Percentiles rank a stretch among this genome's conserved stretches.
Conservation (phyloP, 495 filamentous ascomycete genomes). For the Lasiosphaeria ovina region DNA sequence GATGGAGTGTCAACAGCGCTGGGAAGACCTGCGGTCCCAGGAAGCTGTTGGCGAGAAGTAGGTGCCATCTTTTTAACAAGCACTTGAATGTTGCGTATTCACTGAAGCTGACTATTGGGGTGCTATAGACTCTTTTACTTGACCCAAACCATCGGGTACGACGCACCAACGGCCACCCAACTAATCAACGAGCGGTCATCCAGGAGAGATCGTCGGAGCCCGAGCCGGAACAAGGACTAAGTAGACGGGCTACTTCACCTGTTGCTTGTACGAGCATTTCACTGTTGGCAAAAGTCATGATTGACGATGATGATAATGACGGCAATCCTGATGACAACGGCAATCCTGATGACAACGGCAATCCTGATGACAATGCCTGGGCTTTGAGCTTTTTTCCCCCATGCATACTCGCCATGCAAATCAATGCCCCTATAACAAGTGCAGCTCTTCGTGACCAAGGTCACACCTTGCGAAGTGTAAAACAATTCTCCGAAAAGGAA, state of each 20-base stretch:
- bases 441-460: too few species aligned
- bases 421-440: too few species aligned
- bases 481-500: too few species aligned
- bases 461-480: too few species aligned
- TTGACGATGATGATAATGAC: not conserved
- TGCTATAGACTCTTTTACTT: conserved; percentile 42
- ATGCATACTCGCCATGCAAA: too few species aligned
- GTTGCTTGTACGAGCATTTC: not conserved
- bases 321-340: too few species aligned
- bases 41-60: conserved; percentile 57
- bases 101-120: conserved; percentile 17
- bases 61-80: conserved; percentile 15
- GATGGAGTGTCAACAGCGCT: conserved; percentile 69
- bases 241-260: not conserved
- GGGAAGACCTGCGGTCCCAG: conserved; percentile 66
- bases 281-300: not conserved
- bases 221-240: conserved; percentile 27
- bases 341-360: too few species aligned
- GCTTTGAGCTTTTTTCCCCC: too few species aligned
- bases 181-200: conserved; percentile 37
- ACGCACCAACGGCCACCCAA: conserved; percentile 36
- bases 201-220: conserved; percentile 32
- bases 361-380: too few species aligned
- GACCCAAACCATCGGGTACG: conserved; percentile 46
- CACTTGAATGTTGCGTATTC: not conserved